Conservation (phyloP, 257 asterid species). For the Solanum tacnaense region DNA sequence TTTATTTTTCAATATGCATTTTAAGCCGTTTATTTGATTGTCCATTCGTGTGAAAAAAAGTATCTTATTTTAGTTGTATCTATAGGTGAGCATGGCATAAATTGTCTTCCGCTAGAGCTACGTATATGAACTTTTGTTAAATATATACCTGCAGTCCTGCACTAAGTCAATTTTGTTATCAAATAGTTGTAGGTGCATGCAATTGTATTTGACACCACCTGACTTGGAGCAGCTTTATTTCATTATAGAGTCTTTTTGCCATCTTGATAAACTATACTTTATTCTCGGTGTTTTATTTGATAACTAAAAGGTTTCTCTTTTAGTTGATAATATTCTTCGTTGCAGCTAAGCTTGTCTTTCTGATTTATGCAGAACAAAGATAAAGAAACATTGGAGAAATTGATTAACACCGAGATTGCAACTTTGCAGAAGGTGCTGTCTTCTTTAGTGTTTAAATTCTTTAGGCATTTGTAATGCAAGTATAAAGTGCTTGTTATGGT, state of each 20-base stretch:
- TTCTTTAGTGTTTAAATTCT: background rate
- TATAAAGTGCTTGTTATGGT: background rate
- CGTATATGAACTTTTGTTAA: background rate
- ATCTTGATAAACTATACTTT: background rate
- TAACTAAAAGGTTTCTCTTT: background rate
- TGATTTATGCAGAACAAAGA: conserved; percentile 50
- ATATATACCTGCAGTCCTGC: background rate
- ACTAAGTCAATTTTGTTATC: background rate
- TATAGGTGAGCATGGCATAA: background rate
- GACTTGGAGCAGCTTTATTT: background rate
- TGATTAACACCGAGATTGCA: conserved; percentile 18
- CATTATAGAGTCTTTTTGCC: background rate
- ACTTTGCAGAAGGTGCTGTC: conserved; percentile 33
- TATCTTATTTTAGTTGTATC: background rate
- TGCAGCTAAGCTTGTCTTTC: background rate
- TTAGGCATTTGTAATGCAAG: background rate
- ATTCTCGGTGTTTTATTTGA: background rate
- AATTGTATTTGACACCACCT: background rate
- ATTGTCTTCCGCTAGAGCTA: background rate
- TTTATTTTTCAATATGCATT: background rate
- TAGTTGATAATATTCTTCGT: background rate
- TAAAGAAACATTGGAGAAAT: conserved; percentile 50
- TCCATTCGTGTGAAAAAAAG: background rate
- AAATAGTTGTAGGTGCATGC: background rate
- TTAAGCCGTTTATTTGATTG: background rate